Evolutionary conservation across 208 protist genomes (phyloP).

Genomic region (Acanthamoeba triangularis): DNA sequence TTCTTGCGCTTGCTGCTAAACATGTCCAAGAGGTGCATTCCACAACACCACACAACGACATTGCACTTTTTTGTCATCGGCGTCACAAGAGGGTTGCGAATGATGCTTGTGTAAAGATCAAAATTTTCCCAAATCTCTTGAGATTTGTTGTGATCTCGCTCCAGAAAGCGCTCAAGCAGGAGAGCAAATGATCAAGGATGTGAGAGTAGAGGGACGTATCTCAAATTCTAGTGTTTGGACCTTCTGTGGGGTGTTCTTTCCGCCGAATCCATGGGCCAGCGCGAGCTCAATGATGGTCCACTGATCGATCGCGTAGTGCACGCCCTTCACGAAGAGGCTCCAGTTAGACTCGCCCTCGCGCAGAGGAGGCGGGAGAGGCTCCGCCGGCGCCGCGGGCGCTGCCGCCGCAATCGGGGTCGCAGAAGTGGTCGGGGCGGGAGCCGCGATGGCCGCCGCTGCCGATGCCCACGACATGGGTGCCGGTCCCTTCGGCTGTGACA

Average conservation of each 20-base stretch:
- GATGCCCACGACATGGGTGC: conserved; percentile 20
- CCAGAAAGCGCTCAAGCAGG: too few species aligned
- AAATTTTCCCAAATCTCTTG: neutral
- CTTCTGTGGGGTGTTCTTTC: conserved; percentile 18
- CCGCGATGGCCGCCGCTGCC: neutral
- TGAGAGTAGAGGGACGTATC: neutral
- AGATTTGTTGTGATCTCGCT: neutral
- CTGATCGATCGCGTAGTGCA: neutral
- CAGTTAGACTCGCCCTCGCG: neutral
- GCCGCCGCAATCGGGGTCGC: neutral
- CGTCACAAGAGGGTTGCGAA: too few species aligned
- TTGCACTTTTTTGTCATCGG: neutral
- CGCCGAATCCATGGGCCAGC: neutral
- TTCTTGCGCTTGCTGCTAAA: neutral
- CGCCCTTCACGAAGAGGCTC: neutral
- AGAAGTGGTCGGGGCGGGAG: neutral
- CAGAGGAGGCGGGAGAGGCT: neutral
- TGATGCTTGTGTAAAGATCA: neutral
- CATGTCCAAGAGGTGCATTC: neutral
- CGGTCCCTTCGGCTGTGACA: neutral
- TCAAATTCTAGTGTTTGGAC: neutral
- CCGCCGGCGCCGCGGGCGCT: neutral
- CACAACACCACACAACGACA: neutral
- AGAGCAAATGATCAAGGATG: neutral
- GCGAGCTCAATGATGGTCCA: conserved; percentile 25